Evolutionary conservation across 371 early-diverging fungal genomes (phyloP), one percentile per base, ranked within the genome.

Genomic region (Lichtheimia ornata): DNA sequence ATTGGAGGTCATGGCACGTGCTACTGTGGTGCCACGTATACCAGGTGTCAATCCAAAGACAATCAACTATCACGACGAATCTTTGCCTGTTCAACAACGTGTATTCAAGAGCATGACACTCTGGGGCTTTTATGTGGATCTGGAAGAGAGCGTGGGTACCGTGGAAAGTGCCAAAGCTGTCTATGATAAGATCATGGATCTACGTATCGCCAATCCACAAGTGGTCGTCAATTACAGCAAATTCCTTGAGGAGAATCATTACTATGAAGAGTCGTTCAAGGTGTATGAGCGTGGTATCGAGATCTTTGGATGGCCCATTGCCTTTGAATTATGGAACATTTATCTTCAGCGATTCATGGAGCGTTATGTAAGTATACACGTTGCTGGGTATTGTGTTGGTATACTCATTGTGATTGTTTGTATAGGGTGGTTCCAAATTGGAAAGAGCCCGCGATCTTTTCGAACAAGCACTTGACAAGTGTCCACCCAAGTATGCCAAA

Each of bases 211-310:
- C 18, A 96, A 92, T 50, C 95, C 97, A 20, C 97, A 97, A 69
- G 89, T 89, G 15, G 84, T 99, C 51, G 92, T 97, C 71, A 95
- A 98, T 71, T 98, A 94, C 71, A 96, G 94, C 22, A 79, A 76
- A 22, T 96, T 93, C 64, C 82, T 98, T 66, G 95, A 97, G 68
- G 94, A 94, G 57, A 81, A 92, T 62, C 82, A 87, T 52, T 95
- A 89, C 81, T 96, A 88, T 71, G 99, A 99, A 77, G 99, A 97
- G 67, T 87, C 91, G 22, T 99, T 92, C 84, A 88, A 89, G 68
- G 85, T 93, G 1, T 99, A 96, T 71, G 98, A 99, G 67, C 92
- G 96, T 64, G 99, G 98, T 40, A 94, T 99, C 62, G 95, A 91
- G 35, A 76, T 90, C 25, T 98, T 99, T 72, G 94, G 94, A 5